These are phyloP conservation scores for Bromus sterilis DNA, from an alignment of 176 grass and related monocot species.

Conservation along the genomic window DNA sequence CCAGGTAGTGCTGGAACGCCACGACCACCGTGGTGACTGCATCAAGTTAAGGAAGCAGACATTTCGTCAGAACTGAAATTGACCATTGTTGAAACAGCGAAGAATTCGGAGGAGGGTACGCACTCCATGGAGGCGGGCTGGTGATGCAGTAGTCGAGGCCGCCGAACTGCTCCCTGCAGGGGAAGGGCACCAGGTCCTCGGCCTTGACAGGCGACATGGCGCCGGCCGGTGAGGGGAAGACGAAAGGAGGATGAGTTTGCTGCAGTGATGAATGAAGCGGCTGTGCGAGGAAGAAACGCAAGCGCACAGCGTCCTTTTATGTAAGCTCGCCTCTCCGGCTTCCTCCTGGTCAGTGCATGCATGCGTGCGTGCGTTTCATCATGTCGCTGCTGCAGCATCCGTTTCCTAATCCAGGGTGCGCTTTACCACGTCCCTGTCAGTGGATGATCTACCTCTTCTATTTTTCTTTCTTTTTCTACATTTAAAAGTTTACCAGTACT, in stretches of 20 bases:
- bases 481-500: not conserved
- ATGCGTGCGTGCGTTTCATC: slow-evolving; percentile 13
- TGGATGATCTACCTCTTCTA: not conserved
- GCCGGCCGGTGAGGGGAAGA: not conserved
- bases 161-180: slow-evolving; percentile 51
- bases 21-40: slow-evolving; percentile 57
- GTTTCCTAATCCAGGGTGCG: not conserved
- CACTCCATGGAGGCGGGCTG: slow-evolving; percentile 86
- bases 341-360: not conserved
- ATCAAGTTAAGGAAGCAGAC: not conserved
- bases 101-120: no score
- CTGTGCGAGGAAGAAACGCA: slow-evolving; percentile 5
- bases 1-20: slow-evolving; percentile 91
- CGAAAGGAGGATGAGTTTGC: not conserved
- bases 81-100: not conserved
- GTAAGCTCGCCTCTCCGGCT: slow-evolving; percentile 1
- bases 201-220: slow-evolving; percentile 37
- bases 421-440: not conserved
- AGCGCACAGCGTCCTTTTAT: slow-evolving; percentile 9
- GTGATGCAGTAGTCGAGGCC: slow-evolving; percentile 91
- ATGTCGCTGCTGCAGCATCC: not conserved
- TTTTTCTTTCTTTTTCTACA: not conserved
- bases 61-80: not conserved
- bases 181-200: slow-evolving; percentile 51
- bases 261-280: not conserved